phyloP scores from a whole-genome alignment of 2,329 filamentous ascomycete species.

The Pleomassaria siparia region DNA sequence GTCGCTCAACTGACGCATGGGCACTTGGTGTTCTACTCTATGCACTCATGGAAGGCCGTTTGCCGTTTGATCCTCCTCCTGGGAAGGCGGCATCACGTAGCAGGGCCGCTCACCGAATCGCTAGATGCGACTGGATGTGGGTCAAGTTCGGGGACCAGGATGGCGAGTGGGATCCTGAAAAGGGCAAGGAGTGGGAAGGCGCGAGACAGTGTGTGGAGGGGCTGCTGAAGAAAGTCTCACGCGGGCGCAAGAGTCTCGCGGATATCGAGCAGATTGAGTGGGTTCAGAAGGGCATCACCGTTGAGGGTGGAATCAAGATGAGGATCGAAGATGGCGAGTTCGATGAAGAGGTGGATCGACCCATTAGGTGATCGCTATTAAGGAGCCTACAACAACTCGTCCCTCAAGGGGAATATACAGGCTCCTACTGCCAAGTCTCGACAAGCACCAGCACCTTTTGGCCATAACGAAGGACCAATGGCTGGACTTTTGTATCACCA shows the following conservation, averaged over 20 bases:
- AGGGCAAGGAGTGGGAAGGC: conserved; percentile 67
- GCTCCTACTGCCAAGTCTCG: background rate
- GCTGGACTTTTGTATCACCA: conserved; percentile 1
- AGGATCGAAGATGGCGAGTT: conserved; percentile 52
- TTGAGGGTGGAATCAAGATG: conserved; percentile 60
- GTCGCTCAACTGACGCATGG: conserved; percentile 90
- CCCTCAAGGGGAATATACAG: background rate
- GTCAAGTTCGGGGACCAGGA: conserved; percentile 80
- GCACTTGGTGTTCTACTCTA: conserved; percentile 92
- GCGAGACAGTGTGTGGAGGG: conserved; percentile 82
- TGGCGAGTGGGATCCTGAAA: conserved; percentile 78
- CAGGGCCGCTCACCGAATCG: conserved; percentile 89
- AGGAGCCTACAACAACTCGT: conserved; percentile 14
- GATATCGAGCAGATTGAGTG: conserved; percentile 73
- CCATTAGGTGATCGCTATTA: conserved; percentile 34
- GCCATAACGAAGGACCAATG: background rate
- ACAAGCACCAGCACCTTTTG: conserved; percentile 1
- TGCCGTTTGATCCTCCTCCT: conserved; percentile 90
- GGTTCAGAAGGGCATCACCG: conserved; percentile 72
- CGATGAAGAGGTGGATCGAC: conserved; percentile 10
- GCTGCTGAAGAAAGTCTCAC: conserved; percentile 78
- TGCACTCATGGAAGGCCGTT: conserved; percentile 84
- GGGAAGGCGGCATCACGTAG: conserved; percentile 73
- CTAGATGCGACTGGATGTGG: conserved; percentile 94
- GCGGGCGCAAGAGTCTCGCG: conserved; percentile 70